Evolutionary conservation across 306 rosid genomes (phyloP), one percentile per base, ranked within the genome.

Genomic region (Cercis canadensis): DNA sequence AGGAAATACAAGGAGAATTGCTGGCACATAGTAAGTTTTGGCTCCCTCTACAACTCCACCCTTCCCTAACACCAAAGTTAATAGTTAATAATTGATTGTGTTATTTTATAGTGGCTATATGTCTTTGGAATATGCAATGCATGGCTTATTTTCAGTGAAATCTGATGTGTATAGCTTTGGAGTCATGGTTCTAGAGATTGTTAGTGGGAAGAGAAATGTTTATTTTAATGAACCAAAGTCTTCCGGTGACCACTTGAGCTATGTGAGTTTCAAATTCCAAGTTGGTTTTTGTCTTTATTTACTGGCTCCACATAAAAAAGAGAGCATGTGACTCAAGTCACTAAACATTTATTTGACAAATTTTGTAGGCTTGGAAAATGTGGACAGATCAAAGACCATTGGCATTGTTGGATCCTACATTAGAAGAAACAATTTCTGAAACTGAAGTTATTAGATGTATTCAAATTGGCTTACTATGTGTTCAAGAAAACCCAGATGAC

Each of bases 1-100:
- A 67, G 80, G 75, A 62, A 59, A 59, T 6, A 75, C 80, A 40
- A 75, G 75, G 41, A 75, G 57, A 40, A 75, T 75, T 67, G 73
- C 69, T 31, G 80, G 80, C 9, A 75, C 80, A 67, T 75, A 67
- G 80, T 75, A 75, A 75, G 80, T 50, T 58, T 75, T 37, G 57
- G 50, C 12, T 16, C 6, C 14, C 29, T 37, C 43, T 37, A 37
- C 0, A 65, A 50, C 17, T 34, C 32, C 16, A 16, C 7, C 49
- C 7, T 17, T 65, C 5, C 43, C 43, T 39, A 39, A 5, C 10
- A 39, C 43, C 8, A 8, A 39, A 5, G 43, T 41, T 41, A 11
- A 41, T 11, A 2, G 14, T 0, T 9, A 41, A 41, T 41, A 1
- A 33, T 58, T 14, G 12, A 40, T 13, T 9, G 47, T 58, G 19